Percentiles rank a stretch among this genome's conserved stretches.
These are phyloP conservation scores for Plasmodium fragile DNA, from an alignment of 169 alveolate species.

Conservation along the genomic window DNA sequence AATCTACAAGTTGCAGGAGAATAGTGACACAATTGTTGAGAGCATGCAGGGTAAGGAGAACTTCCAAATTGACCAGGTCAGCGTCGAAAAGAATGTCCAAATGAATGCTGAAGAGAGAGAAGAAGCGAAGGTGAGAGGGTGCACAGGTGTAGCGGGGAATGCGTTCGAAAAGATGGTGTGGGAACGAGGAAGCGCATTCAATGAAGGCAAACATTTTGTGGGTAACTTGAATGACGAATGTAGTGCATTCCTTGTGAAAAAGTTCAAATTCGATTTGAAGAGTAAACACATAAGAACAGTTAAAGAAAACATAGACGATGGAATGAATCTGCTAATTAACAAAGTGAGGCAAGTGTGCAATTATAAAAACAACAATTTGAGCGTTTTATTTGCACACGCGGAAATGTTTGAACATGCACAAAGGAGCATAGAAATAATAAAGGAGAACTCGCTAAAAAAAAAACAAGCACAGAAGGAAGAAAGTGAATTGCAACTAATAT, in stretches of 20 bases:
- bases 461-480: conserved; percentile 26
- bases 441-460: conserved; percentile 9
- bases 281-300: conserved; percentile 32
- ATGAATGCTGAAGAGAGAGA: not conserved
- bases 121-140: not conserved
- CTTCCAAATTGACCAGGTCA: not conserved
- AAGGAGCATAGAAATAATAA: conserved; percentile 52
- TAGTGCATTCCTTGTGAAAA: conserved; percentile 1
- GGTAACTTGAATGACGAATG: not conserved
- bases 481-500: conserved; percentile 14
- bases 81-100: not conserved
- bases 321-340: conserved; percentile 30
- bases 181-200: not conserved
- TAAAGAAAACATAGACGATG: conserved; percentile 39
- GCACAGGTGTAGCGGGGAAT: not conserved
- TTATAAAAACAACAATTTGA: conserved; percentile 22
- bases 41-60: not conserved
- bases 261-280: conserved; percentile 40
- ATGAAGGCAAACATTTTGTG: not conserved
- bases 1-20: conserved; percentile 12
- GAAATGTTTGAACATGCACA: conserved; percentile 61
- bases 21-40: not conserved
- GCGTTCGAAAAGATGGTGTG: not conserved
- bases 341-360: conserved; percentile 34
- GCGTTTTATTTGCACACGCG: conserved; percentile 29